Conservation (phyloP, 1,139 yeast species). For the Meyerozyma athensensis region DNA sequence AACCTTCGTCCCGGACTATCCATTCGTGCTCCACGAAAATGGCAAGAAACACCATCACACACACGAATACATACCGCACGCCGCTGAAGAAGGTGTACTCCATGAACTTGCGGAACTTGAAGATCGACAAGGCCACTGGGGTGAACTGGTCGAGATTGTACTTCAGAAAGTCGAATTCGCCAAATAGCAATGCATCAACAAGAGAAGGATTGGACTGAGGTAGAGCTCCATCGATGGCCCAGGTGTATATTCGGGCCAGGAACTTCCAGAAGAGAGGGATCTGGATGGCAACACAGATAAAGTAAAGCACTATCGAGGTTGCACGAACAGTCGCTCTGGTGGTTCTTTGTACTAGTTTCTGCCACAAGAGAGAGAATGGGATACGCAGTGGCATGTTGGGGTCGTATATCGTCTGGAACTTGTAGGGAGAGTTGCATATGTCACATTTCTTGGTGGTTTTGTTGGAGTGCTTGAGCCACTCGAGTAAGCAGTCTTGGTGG, state of each 20-base stretch:
- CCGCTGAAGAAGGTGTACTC: constrained; percentile 41
- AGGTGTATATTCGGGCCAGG: constrained; percentile 47
- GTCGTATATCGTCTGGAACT: constrained; percentile 66
- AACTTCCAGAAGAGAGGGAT: constrained; percentile 57
- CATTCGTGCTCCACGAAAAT: constrained; percentile 62
- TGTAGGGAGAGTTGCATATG: constrained; percentile 77
- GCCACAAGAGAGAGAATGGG: constrained; percentile 47
- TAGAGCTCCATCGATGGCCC: constrained; percentile 48
- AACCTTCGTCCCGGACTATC: constrained; percentile 69
- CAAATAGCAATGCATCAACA: constrained; percentile 43
- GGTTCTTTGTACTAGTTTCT: constrained; percentile 29
- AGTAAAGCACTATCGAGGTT: constrained; percentile 29
- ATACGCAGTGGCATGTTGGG: constrained; percentile 64
- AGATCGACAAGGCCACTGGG: constrained; percentile 4
- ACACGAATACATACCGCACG: constrained; percentile 30
- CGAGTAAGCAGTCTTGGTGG: constrained; percentile 86
- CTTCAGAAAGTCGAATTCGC: constrained; percentile 27
- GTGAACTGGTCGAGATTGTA: constrained; percentile 6
- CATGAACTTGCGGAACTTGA: constrained; percentile 20
- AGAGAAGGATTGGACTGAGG: constrained; percentile 36
- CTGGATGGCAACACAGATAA: constrained; percentile 42
- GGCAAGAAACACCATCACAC: constrained; percentile 41
- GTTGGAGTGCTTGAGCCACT: constrained; percentile 75
- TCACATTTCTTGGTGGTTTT: constrained; percentile 70
- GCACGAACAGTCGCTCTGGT: constrained; percentile 21